Base-by-base conservation (phyloP, 2,329 filamentous ascomycete genomes). In the Alternaria triticimaculans region DNA sequence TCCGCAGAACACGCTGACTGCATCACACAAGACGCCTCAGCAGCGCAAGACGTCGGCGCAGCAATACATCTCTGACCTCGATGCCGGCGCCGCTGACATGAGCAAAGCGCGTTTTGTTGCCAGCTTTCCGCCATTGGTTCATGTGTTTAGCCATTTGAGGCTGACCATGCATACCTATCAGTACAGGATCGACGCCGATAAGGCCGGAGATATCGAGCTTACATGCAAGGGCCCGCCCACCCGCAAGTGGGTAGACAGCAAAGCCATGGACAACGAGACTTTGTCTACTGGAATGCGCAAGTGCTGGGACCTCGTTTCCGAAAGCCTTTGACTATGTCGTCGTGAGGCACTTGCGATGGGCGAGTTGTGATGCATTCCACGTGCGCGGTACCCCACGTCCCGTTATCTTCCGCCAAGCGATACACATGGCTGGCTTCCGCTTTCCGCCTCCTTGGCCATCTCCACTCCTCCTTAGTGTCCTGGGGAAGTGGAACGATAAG, bases 201-300 rank as follows among this genome's bases (percentile, higher is more conserved):
- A 60, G 46, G 55, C 55, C 28, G 56, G 62, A 25, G 58, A 65
- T 43, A 10, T 65, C 11, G 55, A 65, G 6, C 62, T 65, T n/a
- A 25, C 28, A 44, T 66, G 65, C 58, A 55, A 55, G 23, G 71
- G 67, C 30, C 57, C 63, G 46, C 67, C 70, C n/a, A 60, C 63
- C 14, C 67, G 73, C 25, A 79, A 74, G 68, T 80, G 77, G 78
- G 73, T 78, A 8, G 64, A 65, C 41, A 69, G 66, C 63, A 68
- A 68, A 26, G 49, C 66, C 15, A 75, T 80, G 72, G 72, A 73
- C n/a, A 33, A 64, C 6, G 73, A 76, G 58, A 80, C 77, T 26
- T 64, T 80, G 25, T 78, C 77, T 21, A 80, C 77, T 3, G 78
- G 78, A 21, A 80, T 80, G 78, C 74, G 74, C 28, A 72, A 69